phyloP scores from a whole-genome alignment of 2,329 filamentous ascomycete species.

The Sphaerostilbella broomeana region DNA sequence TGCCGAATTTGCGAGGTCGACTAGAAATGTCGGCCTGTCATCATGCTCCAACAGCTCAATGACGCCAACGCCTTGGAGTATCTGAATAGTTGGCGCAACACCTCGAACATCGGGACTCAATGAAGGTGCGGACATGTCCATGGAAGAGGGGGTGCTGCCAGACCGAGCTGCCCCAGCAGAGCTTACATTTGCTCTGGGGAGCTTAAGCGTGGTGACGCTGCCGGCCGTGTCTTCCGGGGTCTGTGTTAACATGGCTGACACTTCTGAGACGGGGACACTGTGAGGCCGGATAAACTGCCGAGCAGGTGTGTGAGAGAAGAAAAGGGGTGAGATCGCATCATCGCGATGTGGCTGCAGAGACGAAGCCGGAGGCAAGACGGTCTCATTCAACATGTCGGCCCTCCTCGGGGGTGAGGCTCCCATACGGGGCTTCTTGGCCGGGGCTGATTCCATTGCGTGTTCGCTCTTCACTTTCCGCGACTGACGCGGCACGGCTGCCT shows the following conservation, averaged over 20 bases:
- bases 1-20: conserved; percentile 57
- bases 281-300: conserved; percentile 32
- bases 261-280: conserved; percentile 34
- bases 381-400: conserved; percentile 35
- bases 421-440: conserved; percentile 42
- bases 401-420: conserved; percentile 40
- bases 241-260: conserved; percentile 41
- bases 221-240: conserved; percentile 38
- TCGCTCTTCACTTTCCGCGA: conserved; percentile 16
- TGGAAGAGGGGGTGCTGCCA: conserved; percentile 46
- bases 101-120: conserved; percentile 46
- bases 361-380: conserved; percentile 17
- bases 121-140: conserved; percentile 45
- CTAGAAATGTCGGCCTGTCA: conserved; percentile 66
- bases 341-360: conserved; percentile 26
- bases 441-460: conserved; percentile 28
- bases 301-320: conserved; percentile 42
- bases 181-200: conserved; percentile 47
- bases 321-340: conserved; percentile 43
- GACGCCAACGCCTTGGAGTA: conserved; percentile 59
- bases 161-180: conserved; percentile 41
- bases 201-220: conserved; percentile 46
- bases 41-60: conserved; percentile 71
- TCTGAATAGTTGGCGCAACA: conserved; percentile 42
- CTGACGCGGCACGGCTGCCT: conserved; percentile 22